phyloP scores from a whole-genome alignment of 495 filamentous ascomycete species.

The Hypoxylon trugodes region DNA sequence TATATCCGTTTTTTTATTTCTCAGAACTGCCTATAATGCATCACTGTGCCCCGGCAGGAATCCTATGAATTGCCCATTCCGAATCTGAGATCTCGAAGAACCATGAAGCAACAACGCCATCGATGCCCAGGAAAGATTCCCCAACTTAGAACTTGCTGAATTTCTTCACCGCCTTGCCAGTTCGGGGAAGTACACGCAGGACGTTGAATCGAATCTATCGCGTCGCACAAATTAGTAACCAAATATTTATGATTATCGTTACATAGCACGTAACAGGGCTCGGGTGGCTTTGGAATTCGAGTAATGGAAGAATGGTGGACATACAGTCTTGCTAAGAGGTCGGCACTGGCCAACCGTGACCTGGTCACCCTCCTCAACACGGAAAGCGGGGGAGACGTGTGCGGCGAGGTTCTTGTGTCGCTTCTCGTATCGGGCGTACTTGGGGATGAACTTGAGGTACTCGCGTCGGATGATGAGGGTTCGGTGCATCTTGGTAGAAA shows the following conservation, averaged over 20 bases:
- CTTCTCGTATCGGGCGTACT: slow-evolving; percentile 99
- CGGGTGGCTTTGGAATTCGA: neutral
- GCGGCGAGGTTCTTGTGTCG: slow-evolving; percentile 99
- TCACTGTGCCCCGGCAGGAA: slow-evolving; percentile 54
- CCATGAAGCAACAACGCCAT: slow-evolving; percentile 61
- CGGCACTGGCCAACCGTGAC: slow-evolving; percentile 99
- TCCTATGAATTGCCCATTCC: slow-evolving; percentile 57
- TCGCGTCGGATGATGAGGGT: slow-evolving; percentile 99
- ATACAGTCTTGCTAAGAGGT: slow-evolving; percentile 97
- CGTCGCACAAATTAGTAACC: slow-evolving; percentile 30
- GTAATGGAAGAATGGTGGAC: slow-evolving; percentile 45
- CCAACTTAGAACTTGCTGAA: slow-evolving; percentile 93
- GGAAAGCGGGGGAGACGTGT: slow-evolving; percentile 99
- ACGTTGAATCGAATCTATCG: slow-evolving; percentile 97
- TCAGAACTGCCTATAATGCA: slow-evolving; percentile 59
- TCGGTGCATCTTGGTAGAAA: slow-evolving; percentile 99
- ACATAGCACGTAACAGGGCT: neutral
- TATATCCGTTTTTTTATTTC: slow-evolving; percentile 48
- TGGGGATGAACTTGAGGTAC: slow-evolving; percentile 99
- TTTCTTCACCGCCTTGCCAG: slow-evolving; percentile 95
- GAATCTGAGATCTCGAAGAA: slow-evolving; percentile 59
- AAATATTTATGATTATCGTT: slow-evolving; percentile 9
- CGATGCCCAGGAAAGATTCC: slow-evolving; percentile 59
- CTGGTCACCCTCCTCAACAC: slow-evolving; percentile 98
- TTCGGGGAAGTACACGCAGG: slow-evolving; percentile 93